phyloP scores from a whole-genome alignment of 345 rosid genomes.

The Microcos paniculata region DNA sequence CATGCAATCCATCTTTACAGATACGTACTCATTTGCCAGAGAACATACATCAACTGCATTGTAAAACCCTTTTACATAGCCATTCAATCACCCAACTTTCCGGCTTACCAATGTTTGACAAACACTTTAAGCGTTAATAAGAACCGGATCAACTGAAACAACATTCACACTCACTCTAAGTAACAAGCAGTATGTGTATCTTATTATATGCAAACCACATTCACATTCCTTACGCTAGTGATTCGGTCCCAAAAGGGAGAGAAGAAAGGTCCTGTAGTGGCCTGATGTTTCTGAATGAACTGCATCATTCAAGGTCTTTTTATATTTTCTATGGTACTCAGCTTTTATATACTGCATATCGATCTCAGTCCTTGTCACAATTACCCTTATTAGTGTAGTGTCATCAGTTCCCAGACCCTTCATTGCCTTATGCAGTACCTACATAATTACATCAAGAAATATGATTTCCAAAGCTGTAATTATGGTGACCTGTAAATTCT shows the following conservation, averaged over 20 bases:
- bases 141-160: not conserved
- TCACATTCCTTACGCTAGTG: slow-evolving; percentile 20
- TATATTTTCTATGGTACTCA: slow-evolving; percentile 59
- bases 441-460: not conserved
- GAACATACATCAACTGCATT: not conserved
- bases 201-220: not conserved
- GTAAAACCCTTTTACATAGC: not conserved
- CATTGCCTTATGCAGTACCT: slow-evolving; percentile 63
- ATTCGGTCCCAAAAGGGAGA: slow-evolving; percentile 58
- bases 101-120: not conserved
- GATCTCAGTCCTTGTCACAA: slow-evolving; percentile 66
- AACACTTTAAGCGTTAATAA: not conserved
- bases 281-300: slow-evolving; percentile 71
- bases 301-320: slow-evolving; percentile 53
- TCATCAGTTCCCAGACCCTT: slow-evolving; percentile 69
- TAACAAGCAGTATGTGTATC: not conserved
- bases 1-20: not conserved
- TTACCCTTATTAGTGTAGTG: slow-evolving; percentile 48
- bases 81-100: not conserved
- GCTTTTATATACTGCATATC: slow-evolving; percentile 72
- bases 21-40: not conserved
- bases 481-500: too few relatives aligned
- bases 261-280: slow-evolving; percentile 59
- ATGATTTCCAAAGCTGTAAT: not conserved
- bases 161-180: not conserved